phyloP scores from a whole-genome alignment of 192 early-diverging fungal genomes.

The Coemansia sp. region DNA sequence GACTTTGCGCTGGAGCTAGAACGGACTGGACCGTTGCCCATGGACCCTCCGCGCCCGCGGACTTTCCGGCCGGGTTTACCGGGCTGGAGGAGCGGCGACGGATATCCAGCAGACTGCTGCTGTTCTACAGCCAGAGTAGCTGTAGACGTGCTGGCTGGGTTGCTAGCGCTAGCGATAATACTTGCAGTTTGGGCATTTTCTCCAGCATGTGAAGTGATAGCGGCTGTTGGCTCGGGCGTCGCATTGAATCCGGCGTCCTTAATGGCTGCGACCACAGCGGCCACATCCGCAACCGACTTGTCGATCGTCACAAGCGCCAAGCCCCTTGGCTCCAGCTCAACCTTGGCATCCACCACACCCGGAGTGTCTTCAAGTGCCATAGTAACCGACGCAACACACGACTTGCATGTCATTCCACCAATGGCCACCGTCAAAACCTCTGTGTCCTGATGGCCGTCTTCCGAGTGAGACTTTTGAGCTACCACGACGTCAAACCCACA shows the following conservation, averaged over 20 bases:
- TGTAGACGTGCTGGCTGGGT: not conserved
- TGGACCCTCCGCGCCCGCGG: not conserved
- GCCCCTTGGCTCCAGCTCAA: constrained; percentile 58
- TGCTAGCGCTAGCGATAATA: not conserved
- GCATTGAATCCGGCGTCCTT: constrained; percentile 68
- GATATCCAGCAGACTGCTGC: not conserved
- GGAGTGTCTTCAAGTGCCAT: constrained; percentile 51
- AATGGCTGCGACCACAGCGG: constrained; percentile 59
- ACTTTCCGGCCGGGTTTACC: constrained; percentile 9
- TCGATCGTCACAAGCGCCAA: constrained; percentile 62
- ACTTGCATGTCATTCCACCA: constrained; percentile 78
- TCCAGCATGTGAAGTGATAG: no score
- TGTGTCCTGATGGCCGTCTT: not conserved
- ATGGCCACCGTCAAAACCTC: constrained; percentile 20
- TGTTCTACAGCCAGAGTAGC: not conserved
- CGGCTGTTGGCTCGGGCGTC: constrained; percentile 10
- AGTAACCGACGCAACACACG: constrained; percentile 76
- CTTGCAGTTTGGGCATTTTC: not conserved
- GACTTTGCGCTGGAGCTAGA: constrained; percentile 41
- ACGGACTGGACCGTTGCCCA: not conserved
- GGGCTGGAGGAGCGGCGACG: constrained; percentile 8
- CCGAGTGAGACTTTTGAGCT: not conserved
- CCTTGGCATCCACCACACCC: constrained; percentile 59
- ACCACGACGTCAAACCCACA: constrained; percentile 61
- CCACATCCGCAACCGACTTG: constrained; percentile 17